phyloP scores from a whole-genome alignment of 1,284 basidiomycete genomes.

The Microbotryomycetes sp. region DNA sequence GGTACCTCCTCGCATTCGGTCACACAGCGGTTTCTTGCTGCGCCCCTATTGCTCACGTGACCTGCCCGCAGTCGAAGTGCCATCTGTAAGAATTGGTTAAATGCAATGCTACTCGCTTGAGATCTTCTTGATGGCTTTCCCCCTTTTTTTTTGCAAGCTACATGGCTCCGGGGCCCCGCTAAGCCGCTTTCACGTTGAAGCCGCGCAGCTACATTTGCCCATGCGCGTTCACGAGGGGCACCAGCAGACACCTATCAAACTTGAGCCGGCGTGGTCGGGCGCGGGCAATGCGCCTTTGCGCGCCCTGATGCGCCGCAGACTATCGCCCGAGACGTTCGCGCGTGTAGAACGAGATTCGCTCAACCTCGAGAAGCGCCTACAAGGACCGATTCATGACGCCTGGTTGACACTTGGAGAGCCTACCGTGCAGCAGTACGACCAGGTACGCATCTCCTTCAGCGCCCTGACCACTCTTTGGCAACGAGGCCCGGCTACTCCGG shows the following conservation, averaged over 20 bases:
- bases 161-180: no score
- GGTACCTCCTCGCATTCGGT: no score
- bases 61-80: no score
- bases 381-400: conserved; percentile 44
- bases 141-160: no score
- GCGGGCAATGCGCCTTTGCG: background rate
- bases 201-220: no score
- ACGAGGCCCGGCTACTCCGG: background rate
- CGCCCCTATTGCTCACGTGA: no score
- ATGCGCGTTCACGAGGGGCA: conserved; percentile 63
- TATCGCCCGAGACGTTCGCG: background rate
- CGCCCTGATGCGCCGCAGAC: background rate
- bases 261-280: conserved; percentile 53
- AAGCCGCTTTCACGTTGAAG: no score
- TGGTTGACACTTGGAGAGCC: conserved; percentile 26
- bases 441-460: conserved; percentile 33
- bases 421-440: conserved; percentile 39
- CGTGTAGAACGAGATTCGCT: background rate
- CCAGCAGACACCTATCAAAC: conserved; percentile 47
- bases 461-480: background rate
- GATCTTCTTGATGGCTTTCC: no score
- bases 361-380: conserved; percentile 51
- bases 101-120: no score
- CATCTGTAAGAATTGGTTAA: no score
- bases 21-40: no score